Evolutionary conservation across 140 eudicot genomes (phyloP), one percentile per base, ranked within the genome.

Genomic region (Oenanthe javanica): DNA sequence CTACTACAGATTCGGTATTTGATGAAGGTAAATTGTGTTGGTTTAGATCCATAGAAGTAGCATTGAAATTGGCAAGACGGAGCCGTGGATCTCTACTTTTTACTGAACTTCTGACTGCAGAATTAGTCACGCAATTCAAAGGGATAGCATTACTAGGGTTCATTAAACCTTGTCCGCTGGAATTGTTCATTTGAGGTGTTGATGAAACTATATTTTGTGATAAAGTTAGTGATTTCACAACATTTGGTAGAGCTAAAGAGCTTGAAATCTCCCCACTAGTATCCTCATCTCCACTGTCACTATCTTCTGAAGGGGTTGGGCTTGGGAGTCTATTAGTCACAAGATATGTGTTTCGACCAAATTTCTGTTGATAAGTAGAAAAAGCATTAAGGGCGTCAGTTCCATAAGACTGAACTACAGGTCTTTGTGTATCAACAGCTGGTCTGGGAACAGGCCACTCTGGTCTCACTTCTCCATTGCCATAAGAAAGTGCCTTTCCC

Each of bases 271-370:
- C 99, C 42, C 88, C 97, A 79, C 91, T 73, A 14, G 74, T 80
- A 85, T 91, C 99, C 77, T 85, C 91, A 25, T 89, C 93, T 16
- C 85, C 92, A 59, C 76, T 82, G 77, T 85, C 91, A 50, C 93
- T 91, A n/a, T 93, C 99, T 82, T 91, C 97, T 38, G 99, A 95
- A 80, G 99, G 99, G 31, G 99, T 95, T 79, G 99, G 99, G 83
- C 99, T 95, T 73, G 99, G 99, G 75, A 95, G 97, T 49, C 84
- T 83, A 73, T 95, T 92, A 75, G 66, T 83, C 67, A 82, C 49
- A 4, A 75, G 77, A 81, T 89, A 84, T 0, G 97, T 84, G 80
- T 86, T 86, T 81, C 83, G 85, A 18, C 91, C 91, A 87, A 95
- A 95, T 84, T 92, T 95, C 70, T 92, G 99, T 81, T 95, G 99